Base-by-base conservation (phyloP, 2,329 filamentous ascomycete genomes). In the Aphanocladium album region DNA sequence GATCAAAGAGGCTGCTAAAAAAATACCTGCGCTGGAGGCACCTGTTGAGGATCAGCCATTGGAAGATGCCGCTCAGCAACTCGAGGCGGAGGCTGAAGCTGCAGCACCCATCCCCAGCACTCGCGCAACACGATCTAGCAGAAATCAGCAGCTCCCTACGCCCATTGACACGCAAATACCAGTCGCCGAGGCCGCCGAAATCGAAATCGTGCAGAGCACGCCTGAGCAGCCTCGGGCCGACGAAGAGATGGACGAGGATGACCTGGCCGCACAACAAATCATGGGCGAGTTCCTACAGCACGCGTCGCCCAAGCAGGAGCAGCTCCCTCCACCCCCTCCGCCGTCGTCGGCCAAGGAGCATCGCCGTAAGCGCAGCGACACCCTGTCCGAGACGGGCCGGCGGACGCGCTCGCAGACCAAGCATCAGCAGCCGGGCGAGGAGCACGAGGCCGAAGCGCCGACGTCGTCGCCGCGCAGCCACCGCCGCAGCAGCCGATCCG, bases 261-360 rank as follows among this genome's bases (percentile, higher is more conserved):
- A 30, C 7, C 57, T 66, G 41, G 66, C 58, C 19, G 67, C 64
- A 45, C 64, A 69, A 61, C 70, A 71, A 64, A 67, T 71, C 59
- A 71, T 71, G 66, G 63, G 65, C 33, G 70, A 71, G 61, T 68
- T 68, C 33, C 54, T 69, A 35, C 69, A 71, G 49, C 67, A 67
- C 33, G 23, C 41, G 1, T 68, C 69, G 57, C 67, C 69, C 2
- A 51, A 55, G 25, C 64, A 53, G 27, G 53, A 47, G 25, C 33
- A 6, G 33, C 45, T 9, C 9, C 51, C 37, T 17, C 46, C 52
- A 6, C 35, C 51, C 5, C 30, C 47, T 21, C 39, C 25, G 21
- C 49, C 57, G n/a, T 21, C 17, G 17, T 39, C 57, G 11, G 19
- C 23, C 27, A 56, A 37, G 21, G 45, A 41, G 19, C 59, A 61